Conservation (phyloP, 2,329 filamentous ascomycete species). For the Penicillium freii region DNA sequence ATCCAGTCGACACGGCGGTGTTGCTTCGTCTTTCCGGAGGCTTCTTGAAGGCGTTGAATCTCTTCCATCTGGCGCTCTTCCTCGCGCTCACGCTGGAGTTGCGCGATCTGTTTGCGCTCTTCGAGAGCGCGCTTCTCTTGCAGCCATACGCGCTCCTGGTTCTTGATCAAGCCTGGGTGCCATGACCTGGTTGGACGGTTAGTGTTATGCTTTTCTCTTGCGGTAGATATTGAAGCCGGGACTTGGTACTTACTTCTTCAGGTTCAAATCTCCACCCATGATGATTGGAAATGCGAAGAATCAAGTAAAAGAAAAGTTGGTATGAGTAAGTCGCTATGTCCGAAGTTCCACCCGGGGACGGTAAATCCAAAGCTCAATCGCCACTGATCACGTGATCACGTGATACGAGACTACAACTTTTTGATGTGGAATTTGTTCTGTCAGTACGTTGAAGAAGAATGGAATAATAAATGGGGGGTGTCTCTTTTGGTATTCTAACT, state of each 20-base stretch:
- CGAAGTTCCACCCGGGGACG: not conserved
- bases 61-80: slow-evolving; percentile 93
- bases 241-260: slow-evolving; percentile 65
- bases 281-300: slow-evolving; percentile 36
- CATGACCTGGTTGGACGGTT: slow-evolving; percentile 61
- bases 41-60: slow-evolving; percentile 83
- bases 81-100: slow-evolving; percentile 86
- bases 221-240: not conserved
- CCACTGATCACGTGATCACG: not conserved
- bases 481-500: not conserved
- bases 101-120: slow-evolving; percentile 90
- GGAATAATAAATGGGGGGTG: not conserved
- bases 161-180: slow-evolving; percentile 86
- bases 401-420: not conserved
- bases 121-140: slow-evolving; percentile 90
- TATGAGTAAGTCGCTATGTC: not conserved
- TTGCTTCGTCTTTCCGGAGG: slow-evolving; percentile 76
- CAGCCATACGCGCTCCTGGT: slow-evolving; percentile 86
- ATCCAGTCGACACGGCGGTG: slow-evolving; percentile 94
- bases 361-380: not conserved
- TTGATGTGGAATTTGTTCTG: not conserved
- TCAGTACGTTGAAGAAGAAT: not conserved
- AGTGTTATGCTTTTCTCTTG: slow-evolving; percentile 6
- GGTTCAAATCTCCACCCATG: slow-evolving; percentile 93
- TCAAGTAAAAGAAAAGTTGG: not conserved